Base-by-base conservation (phyloP, 345 rosid species). In the Euphorbia lathyris region DNA sequence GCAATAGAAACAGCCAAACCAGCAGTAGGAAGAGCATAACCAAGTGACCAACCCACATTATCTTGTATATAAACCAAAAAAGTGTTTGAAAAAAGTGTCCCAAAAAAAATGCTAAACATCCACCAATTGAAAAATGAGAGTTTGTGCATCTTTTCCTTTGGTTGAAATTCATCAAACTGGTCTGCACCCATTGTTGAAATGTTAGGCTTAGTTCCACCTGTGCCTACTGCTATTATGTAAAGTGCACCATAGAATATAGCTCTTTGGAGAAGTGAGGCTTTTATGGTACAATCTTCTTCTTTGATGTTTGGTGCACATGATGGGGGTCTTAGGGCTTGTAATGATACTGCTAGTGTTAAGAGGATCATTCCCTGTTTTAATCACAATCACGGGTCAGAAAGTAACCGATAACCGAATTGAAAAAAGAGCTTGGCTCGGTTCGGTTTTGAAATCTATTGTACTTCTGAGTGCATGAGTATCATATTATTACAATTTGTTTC, bases 61-160 rank as follows among this genome's bases (percentile, higher is more conserved):
- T 86, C 91, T 68, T 86, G 91, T 19, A 85, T 58, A 71, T 85
- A 88, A 40, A 86, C 68, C 68, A 88, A 45, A 73, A 86, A 68
- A 20, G 85, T 85, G 74, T 77, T 85, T 2, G 91, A 77, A 74
- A 88, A 82, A 10, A 86, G 84, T 16, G 86, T 73, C 11, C 89
- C 91, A 10, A 86, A 79, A 82, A 86, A 86, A 53, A 83, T 81
- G 81, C 83, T 82, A 58, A 85, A 83, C 85, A 86, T 74, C 91
- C 94, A 86, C 91, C 94, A 85, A 64, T 86, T 86, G 59, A 88
- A 88, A 80, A 86, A 88, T 0, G 94, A 86, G 36, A 86, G 73
- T 80, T 88, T 88, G 2, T 85, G 87, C 16, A 17, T 9, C 80
- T 81, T 82, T 72, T 88, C 94, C 55, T 73, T 85, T 0, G 87